Conservation (phyloP, 345 rosid genomes). For the Anastatica hierochuntica region DNA sequence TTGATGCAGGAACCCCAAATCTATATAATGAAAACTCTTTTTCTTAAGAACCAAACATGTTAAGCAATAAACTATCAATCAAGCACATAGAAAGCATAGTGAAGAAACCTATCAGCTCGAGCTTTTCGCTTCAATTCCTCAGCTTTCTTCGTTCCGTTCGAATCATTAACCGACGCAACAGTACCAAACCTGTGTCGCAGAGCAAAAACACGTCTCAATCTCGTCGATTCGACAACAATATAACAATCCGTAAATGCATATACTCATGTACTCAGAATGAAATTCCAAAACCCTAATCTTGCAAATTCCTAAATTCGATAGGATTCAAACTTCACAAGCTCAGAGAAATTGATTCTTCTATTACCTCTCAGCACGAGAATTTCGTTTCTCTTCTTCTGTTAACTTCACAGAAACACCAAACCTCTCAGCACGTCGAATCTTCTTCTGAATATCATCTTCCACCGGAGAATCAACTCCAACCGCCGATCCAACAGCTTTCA, state of each 20-base stretch:
- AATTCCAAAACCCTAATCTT: slow-evolving; percentile 14
- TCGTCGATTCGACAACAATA: background rate
- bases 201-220: slow-evolving; percentile 1
- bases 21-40: slow-evolving; percentile 23
- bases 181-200: slow-evolving; percentile 66
- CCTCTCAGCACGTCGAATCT: slow-evolving; percentile 92
- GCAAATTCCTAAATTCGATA: background rate
- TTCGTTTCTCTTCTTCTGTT: slow-evolving; percentile 86
- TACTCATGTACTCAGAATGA: too few relatives aligned
- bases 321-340: background rate
- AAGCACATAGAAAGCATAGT: background rate
- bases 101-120: slow-evolving; percentile 80
- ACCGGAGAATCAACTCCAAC: slow-evolving; percentile 19
- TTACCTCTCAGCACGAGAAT: slow-evolving; percentile 89
- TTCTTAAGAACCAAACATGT: background rate
- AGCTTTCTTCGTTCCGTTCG: slow-evolving; percentile 42
- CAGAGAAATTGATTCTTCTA: background rate
- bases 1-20: slow-evolving; percentile 54
- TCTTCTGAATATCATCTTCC: slow-evolving; percentile 45
- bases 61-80: background rate
- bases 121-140: slow-evolving; percentile 89
- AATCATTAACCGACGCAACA: slow-evolving; percentile 20
- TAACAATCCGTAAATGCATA: background rate
- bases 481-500: slow-evolving; percentile 24
- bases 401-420: slow-evolving; percentile 68